These are phyloP conservation scores for Monilinia laxa DNA, from an alignment of 2,329 filamentous ascomycete genomes.

Conservation along the genomic window DNA sequence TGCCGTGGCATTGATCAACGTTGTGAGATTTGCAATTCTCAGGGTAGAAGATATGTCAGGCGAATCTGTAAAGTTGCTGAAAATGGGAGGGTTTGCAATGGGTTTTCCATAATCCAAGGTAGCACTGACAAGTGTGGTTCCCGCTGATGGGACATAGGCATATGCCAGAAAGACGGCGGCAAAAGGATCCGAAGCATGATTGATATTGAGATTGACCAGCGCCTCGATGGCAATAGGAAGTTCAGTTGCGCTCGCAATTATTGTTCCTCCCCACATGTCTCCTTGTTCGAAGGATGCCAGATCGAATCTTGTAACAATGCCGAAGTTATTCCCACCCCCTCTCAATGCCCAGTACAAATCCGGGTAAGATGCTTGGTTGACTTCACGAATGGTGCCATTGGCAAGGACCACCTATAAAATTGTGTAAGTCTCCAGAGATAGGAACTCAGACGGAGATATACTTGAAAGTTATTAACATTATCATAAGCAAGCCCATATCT, in stretches of 20 bases:
- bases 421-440: not conserved
- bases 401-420: slow-evolving; percentile 43
- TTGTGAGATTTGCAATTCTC: slow-evolving; percentile 24
- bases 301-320: slow-evolving; percentile 50
- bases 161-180: slow-evolving; percentile 8
- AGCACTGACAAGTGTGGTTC: not conserved
- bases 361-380: slow-evolving; percentile 41
- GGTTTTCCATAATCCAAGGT: slow-evolving; percentile 17
- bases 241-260: not conserved
- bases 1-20: slow-evolving; percentile 26
- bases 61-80: slow-evolving; percentile 27
- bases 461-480: slow-evolving; percentile 30
- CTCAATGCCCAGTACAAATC: slow-evolving; percentile 56
- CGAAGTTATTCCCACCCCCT: slow-evolving; percentile 45
- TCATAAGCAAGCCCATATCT: slow-evolving; percentile 29
- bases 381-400: slow-evolving; percentile 49
- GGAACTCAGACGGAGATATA: not conserved
- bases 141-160: not conserved
- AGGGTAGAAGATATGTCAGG: slow-evolving; percentile 13
- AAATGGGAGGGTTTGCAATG: slow-evolving; percentile 25
- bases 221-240: not conserved
- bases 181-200: slow-evolving; percentile 15
- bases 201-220: slow-evolving; percentile 14
- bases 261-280: slow-evolving; percentile 27
- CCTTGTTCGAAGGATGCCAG: slow-evolving; percentile 42